Conservation (phyloP, 129 eudicot species). For the Flaveria bidentis region DNA sequence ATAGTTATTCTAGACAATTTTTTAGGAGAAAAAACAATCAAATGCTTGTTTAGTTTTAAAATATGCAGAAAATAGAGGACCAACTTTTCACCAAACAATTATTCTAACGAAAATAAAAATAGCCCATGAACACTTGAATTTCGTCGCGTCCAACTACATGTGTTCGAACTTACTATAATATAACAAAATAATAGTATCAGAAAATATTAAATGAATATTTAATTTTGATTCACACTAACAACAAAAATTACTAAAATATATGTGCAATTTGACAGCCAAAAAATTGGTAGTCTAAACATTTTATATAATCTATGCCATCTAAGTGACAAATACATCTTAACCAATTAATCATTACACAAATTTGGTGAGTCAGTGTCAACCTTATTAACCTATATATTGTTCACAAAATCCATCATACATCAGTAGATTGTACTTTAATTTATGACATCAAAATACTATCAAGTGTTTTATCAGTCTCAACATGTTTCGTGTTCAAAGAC, state of each 20-base stretch:
- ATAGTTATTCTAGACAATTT: too few relatives aligned
- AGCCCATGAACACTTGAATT: conserved; percentile 9
- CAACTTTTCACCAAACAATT: conserved; percentile 19
- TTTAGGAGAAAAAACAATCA: not conserved
- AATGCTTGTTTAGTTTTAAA: not conserved
- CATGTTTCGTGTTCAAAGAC: conserved; percentile 18
- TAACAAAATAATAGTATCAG: not conserved
- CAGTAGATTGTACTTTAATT: not conserved
- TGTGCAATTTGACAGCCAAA: conserved; percentile 31
- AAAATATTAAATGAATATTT: not conserved
- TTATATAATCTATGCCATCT: conserved; percentile 33
- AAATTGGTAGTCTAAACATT: conserved; percentile 19
- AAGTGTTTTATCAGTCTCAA: conserved; percentile 7
- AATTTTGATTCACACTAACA: conserved; percentile 26
- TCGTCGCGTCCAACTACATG: conserved; percentile 21
- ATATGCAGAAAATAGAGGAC: conserved; percentile 9
- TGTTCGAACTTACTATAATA: conserved; percentile 5
- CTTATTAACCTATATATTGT: conserved; percentile 28
- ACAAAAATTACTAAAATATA: conserved; percentile 12
- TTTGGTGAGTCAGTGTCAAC: conserved; percentile 21
- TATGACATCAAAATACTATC: conserved; percentile 21
- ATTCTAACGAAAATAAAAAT: not conserved
- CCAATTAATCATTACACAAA: conserved; percentile 31
- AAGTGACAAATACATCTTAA: conserved; percentile 37
- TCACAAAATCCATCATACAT: conserved; percentile 19